Evolutionary conservation across 257 asterid genomes (phyloP).

Genomic region (Solanum stenotomum): DNA sequence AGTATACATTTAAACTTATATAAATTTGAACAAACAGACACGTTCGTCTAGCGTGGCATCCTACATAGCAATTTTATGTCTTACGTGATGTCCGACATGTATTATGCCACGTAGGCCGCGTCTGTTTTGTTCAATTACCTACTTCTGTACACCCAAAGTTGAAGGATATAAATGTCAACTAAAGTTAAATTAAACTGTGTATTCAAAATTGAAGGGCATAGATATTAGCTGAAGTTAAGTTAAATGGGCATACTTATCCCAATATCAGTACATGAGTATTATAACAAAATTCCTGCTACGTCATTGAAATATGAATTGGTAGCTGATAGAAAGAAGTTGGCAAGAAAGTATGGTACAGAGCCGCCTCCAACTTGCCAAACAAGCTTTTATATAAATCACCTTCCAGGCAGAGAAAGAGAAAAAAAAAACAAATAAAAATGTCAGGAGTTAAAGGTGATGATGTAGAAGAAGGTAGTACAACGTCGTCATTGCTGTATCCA

Average conservation of each 20-base stretch:
- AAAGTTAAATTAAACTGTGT: too few species aligned
- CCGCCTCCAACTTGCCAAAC: background rate
- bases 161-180: fast-evolving
- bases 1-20: too few species aligned
- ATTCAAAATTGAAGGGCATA: too few species aligned
- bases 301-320: background rate
- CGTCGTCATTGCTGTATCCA: constrained; percentile 39
- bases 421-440: background rate
- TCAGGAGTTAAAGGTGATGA: constrained; percentile 7
- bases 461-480: constrained; percentile 24
- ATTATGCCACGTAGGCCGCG: background rate
- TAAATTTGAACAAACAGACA: background rate
- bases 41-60: background rate
- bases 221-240: too few species aligned
- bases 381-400: background rate
- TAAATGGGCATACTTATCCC: background rate
- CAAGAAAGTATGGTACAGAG: background rate
- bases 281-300: background rate
- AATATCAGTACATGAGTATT: background rate
- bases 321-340: background rate
- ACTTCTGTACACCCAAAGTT: background rate
- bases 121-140: background rate
- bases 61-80: too few species aligned
- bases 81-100: background rate
- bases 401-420: background rate